phyloP scores from a whole-genome alignment of 2,329 filamentous ascomycete genomes.

The Diaporthe helianthi region DNA sequence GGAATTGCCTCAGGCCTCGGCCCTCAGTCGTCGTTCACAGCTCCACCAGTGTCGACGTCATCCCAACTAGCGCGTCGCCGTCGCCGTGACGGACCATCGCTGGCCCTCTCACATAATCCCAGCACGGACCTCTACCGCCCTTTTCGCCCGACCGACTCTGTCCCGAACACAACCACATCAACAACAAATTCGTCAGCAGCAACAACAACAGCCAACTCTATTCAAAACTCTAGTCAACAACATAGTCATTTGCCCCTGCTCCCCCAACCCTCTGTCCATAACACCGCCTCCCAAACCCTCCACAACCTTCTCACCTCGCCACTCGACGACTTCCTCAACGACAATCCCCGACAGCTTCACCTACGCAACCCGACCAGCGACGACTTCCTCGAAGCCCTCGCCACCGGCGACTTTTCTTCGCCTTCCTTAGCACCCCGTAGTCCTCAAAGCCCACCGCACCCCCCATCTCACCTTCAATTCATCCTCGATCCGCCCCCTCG shows the following conservation, averaged over 20 bases:
- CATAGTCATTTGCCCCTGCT: neutral
- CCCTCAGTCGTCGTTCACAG: constrained; percentile 3
- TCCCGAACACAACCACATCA: neutral
- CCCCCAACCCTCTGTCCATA: neutral
- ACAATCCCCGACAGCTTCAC: neutral
- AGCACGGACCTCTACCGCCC: constrained; percentile 12
- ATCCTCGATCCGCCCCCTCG: neutral
- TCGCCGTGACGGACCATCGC: constrained; percentile 4
- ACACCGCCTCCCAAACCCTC: neutral
- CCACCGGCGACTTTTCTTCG: constrained; percentile 41
- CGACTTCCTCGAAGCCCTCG: constrained; percentile 38
- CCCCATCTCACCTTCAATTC: neutral
- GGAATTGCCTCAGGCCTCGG: neutral
- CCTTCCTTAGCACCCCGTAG: constrained; percentile 41
- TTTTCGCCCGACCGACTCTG: neutral
- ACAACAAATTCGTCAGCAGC: constrained; percentile 2
- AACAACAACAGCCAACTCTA: constrained; percentile 10
- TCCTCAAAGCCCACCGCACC: constrained; percentile 24
- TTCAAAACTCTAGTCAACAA: neutral
- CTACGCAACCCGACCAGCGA: constrained; percentile 34
- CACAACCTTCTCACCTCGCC: neutral
- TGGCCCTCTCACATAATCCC: constrained; percentile 11
- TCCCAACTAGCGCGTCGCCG: constrained; percentile 19
- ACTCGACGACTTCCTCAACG: neutral
- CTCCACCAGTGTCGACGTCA: constrained; percentile 23